Conservation (phyloP, 768 basidiomycete species). For the Xerocomellus intermedius region DNA sequence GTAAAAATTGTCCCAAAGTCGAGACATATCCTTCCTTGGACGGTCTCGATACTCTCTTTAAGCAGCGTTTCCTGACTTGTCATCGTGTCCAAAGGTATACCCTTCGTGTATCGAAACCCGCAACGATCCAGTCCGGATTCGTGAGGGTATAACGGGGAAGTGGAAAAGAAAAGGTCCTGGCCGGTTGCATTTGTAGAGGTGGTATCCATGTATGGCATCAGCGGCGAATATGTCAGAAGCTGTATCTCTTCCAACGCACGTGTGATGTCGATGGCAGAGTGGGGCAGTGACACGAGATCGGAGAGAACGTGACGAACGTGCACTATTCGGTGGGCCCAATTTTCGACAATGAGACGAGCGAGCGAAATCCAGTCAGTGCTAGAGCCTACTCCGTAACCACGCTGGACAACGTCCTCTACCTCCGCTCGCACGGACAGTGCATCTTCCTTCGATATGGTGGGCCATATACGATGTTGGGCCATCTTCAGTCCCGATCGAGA, state of each 20-base stretch:
- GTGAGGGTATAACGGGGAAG: background rate
- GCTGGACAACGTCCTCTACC: background rate
- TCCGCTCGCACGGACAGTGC: slow-evolving; percentile 3
- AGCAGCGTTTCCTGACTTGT: slow-evolving; percentile 1
- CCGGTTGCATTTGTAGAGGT: background rate
- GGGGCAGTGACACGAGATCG: background rate
- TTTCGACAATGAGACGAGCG: slow-evolving; percentile 1
- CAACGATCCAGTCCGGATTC: slow-evolving; percentile 2
- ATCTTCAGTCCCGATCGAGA: background rate
- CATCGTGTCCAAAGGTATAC: background rate
- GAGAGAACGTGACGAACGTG: background rate
- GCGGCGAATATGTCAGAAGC: background rate
- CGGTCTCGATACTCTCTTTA: background rate
- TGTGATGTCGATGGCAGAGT: background rate
- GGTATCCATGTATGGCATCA: slow-evolving; percentile 7
- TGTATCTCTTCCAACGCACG: slow-evolving; percentile 1
- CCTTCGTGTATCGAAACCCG: background rate
- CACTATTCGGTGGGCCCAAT: slow-evolving; percentile 1
- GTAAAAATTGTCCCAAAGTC: slow-evolving; percentile 7
- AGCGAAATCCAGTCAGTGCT: slow-evolving; percentile 2
- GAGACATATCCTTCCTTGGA: slow-evolving; percentile 1
- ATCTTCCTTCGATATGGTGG: slow-evolving; percentile 2
- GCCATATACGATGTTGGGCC: slow-evolving; percentile 5
- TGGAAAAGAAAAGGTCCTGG: background rate
- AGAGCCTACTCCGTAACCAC: slow-evolving; percentile 1